A percentile compares a stretch with the other conserved stretches of the same genome.
Conservation (phyloP, 192 early-diverging fungal genomes). For the Haplosporangium gracile region DNA sequence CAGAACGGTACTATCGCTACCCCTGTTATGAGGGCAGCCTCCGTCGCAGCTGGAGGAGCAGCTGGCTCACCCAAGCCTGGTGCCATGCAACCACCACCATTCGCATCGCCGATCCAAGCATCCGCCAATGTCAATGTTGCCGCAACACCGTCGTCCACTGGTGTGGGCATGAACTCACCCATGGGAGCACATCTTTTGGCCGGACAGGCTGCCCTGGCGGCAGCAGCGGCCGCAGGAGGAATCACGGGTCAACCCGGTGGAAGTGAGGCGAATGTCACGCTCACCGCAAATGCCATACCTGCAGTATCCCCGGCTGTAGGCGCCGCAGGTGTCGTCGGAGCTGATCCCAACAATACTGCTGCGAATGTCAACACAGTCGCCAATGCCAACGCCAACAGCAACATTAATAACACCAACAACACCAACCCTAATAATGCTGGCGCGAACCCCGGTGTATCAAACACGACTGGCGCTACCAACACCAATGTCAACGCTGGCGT, state of each 20-base stretch:
- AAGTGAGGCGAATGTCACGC: not conserved
- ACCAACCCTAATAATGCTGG: not conserved
- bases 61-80: constrained; percentile 37
- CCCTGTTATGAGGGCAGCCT: constrained; percentile 39
- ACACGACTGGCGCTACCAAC: not conserved
- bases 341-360: not conserved
- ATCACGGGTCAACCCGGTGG: not conserved
- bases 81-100: constrained; percentile 34
- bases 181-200: constrained; percentile 21
- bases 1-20: constrained; percentile 33
- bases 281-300: constrained; percentile 2
- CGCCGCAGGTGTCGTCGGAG: constrained; percentile 8
- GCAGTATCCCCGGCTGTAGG: not conserved
- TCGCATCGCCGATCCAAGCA: constrained; percentile 39
- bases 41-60: constrained; percentile 15
- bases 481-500: not conserved
- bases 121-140: constrained; percentile 28
- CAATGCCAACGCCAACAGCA: constrained; percentile 12
- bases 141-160: constrained; percentile 6
- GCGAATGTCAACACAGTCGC: not conserved
- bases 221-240: constrained; percentile 16
- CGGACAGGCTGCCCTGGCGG: constrained; percentile 11
- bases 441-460: not conserved
- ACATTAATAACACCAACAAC: constrained; percentile 4
- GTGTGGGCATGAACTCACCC: constrained; percentile 19